These are phyloP conservation scores for Mycena vitilis DNA, from an alignment of 768 basidiomycete genomes.

Conservation along the genomic window DNA sequence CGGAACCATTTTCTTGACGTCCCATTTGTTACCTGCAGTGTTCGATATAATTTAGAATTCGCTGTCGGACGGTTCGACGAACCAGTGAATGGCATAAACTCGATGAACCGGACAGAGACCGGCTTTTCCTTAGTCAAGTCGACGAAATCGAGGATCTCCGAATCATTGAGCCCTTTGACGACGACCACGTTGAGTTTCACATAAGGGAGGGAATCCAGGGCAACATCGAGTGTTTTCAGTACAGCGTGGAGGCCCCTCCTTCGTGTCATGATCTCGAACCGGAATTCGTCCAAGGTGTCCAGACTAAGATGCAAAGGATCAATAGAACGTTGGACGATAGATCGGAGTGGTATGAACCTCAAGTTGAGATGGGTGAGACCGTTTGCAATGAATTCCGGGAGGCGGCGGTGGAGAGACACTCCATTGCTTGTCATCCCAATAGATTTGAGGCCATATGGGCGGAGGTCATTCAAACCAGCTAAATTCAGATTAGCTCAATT, in stretches of 20 bases:
- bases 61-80: constrained; percentile 30
- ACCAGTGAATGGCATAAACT: constrained; percentile 96
- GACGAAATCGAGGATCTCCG: constrained; percentile 84
- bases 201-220: constrained; percentile 63
- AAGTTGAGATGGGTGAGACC: constrained; percentile 84
- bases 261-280: constrained; percentile 89
- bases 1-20: constrained; percentile 83
- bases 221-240: constrained; percentile 71
- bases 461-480: constrained; percentile 76
- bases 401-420: constrained; percentile 75
- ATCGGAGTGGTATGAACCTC: constrained; percentile 51
- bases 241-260: constrained; percentile 83
- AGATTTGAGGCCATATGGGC: constrained; percentile 69
- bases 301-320: constrained; percentile 56
- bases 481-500: constrained; percentile 21
- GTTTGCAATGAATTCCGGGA: constrained; percentile 73
- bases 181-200: constrained; percentile 90
- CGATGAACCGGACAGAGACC: constrained; percentile 87
- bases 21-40: constrained; percentile 84
- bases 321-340: constrained; percentile 3
- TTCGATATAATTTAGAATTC: constrained; percentile 16
- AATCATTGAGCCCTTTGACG: constrained; percentile 83
- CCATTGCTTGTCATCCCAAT: constrained; percentile 93
- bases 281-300: constrained; percentile 88
- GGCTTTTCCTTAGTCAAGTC: constrained; percentile 73